These are phyloP conservation scores for Tricholoma sp. DNA, from an alignment of 768 basidiomycete species.

Conservation along the genomic window DNA sequence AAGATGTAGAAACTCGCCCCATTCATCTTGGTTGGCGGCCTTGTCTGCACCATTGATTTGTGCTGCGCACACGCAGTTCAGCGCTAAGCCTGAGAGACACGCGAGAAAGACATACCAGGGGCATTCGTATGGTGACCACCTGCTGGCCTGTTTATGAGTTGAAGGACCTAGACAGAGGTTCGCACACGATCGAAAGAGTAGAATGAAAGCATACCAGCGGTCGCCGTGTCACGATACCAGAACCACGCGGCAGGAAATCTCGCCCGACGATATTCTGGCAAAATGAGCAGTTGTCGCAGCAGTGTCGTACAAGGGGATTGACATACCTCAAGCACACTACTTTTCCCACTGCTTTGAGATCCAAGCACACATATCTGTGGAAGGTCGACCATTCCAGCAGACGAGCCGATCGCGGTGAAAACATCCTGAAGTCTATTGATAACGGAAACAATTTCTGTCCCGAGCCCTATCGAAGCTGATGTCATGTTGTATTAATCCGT, in stretches of 20 bases:
- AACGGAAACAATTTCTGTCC: conserved; percentile 74
- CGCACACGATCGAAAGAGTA: neutral
- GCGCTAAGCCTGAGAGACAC: neutral
- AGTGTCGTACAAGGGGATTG: neutral
- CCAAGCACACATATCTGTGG: conserved; percentile 91
- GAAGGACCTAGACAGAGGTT: conserved; percentile 59
- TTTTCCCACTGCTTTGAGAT: conserved; percentile 91
- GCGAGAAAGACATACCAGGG: conserved; percentile 32
- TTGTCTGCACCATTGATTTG: conserved; percentile 55
- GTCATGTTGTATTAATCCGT: conserved; percentile 35
- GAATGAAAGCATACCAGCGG: conserved; percentile 63
- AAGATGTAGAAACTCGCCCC: conserved; percentile 98
- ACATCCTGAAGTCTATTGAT: conserved; percentile 92
- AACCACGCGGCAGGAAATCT: conserved; percentile 97
- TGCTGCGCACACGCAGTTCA: conserved; percentile 23
- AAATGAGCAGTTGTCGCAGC: conserved; percentile 4
- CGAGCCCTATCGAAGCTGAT: conserved; percentile 61
- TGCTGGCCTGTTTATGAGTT: conserved; percentile 85
- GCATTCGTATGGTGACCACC: conserved; percentile 26
- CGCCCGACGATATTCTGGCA: conserved; percentile 92
- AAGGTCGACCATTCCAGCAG: conserved; percentile 76
- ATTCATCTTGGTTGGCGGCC: conserved; percentile 87
- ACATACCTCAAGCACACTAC: conserved; percentile 84
- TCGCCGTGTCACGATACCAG: conserved; percentile 96
- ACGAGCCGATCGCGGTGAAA: conserved; percentile 78